These are phyloP conservation scores for Termitomyces titanicus DNA, from an alignment of 768 basidiomycete genomes.

Conservation along the genomic window DNA sequence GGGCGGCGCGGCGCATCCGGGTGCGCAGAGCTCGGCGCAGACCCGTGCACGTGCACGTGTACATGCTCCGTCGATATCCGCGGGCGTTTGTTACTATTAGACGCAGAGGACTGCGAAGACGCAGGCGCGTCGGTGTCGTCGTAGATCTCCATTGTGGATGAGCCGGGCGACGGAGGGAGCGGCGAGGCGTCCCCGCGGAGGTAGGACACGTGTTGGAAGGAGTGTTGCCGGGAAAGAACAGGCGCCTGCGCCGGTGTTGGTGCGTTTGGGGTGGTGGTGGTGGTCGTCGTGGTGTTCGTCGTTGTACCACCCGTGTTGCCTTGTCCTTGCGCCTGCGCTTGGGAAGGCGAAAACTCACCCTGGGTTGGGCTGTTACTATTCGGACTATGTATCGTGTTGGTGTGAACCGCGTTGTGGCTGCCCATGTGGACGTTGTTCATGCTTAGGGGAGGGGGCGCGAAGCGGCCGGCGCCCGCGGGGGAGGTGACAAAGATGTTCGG, in stretches of 20 bases:
- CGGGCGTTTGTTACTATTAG: conserved; percentile 60
- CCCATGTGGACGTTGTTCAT: conserved; percentile 34
- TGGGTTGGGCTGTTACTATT: conserved; percentile 24
- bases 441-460: conserved; percentile 34
- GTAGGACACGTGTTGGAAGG: conserved; percentile 49
- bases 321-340: not conserved
- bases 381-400: conserved; percentile 45
- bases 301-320: too few species aligned
- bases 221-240: conserved; percentile 55
- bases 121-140: conserved; percentile 31
- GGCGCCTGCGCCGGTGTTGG: conserved; percentile 16
- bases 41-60: conserved; percentile 8
- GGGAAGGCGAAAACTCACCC: conserved; percentile 32
- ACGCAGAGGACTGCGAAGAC: too few species aligned
- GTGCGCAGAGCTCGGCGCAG: conserved; percentile 20
- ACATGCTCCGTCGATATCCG: conserved; percentile 37
- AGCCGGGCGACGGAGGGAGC: conserved; percentile 37
- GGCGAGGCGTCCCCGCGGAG: conserved; percentile 32
- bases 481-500: conserved; percentile 77
- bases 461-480: conserved; percentile 31
- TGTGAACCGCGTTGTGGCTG: too few species aligned
- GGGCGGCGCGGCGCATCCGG: conserved; percentile 13
- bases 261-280: not conserved
- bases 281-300: too few species aligned
- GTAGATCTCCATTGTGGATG: conserved; percentile 38